Evolutionary conservation across 2,329 filamentous ascomycete species (phyloP).

Genomic region (Trichoderma lentiforme): DNA sequence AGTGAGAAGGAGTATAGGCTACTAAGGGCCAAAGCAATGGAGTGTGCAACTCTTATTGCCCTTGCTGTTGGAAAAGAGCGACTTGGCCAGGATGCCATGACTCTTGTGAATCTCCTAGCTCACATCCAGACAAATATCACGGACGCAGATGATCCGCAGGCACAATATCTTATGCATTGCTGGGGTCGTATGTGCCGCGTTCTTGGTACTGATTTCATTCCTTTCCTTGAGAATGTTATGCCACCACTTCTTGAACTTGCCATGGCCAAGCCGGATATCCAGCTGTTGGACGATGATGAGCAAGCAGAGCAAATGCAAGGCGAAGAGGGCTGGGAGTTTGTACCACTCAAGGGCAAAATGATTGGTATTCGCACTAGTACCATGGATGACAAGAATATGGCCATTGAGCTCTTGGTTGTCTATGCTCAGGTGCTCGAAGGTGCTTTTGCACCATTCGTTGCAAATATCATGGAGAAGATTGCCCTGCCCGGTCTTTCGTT

Average conservation of each 20-base stretch:
- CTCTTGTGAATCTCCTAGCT: constrained; percentile 81
- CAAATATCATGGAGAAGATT: constrained; percentile 94
- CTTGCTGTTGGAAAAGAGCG: constrained; percentile 91
- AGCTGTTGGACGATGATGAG: constrained; percentile 91
- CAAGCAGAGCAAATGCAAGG: constrained; percentile 89
- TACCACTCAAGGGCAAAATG: constrained; percentile 94
- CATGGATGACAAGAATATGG: constrained; percentile 98
- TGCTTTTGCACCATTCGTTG: constrained; percentile 86
- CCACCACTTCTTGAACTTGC: constrained; percentile 88
- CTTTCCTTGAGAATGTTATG: constrained; percentile 90
- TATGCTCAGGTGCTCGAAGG: constrained; percentile 95
- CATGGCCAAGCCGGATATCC: constrained; percentile 93
- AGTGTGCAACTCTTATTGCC: constrained; percentile 94
- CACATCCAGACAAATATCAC: constrained; percentile 82
- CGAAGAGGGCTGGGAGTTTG: constrained; percentile 96
- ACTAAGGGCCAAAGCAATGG: constrained; percentile 95
- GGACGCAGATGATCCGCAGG: constrained; percentile 91
- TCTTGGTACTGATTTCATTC: constrained; percentile 83
- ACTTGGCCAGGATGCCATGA: constrained; percentile 82
- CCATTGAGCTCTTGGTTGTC: constrained; percentile 96
- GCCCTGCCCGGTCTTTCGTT: constrained; percentile 90
- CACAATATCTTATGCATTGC: constrained; percentile 96
- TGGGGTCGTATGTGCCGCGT: constrained; percentile 99
- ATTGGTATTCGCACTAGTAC: constrained; percentile 97
- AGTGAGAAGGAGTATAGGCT: constrained; percentile 91